A percentile compares a stretch with the other conserved stretches of the same genome.
Conservation (phyloP, 305 asterid species). For the Fraxinus baroniana region DNA sequence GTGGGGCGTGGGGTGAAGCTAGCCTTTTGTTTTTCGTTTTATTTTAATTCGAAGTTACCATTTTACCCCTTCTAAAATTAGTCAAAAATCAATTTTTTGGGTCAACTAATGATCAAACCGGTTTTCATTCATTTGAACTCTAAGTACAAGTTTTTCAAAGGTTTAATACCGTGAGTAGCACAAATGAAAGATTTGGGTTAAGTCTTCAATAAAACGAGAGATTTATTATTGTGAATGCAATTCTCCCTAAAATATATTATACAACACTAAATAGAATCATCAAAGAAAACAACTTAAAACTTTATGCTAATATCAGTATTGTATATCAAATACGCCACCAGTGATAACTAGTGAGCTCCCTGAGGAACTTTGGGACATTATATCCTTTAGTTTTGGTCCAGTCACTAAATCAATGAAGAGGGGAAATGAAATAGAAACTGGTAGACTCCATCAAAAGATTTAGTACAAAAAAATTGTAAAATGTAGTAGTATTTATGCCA, state of each 20-base stretch:
- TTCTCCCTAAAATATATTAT: neutral
- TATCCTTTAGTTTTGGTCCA: neutral
- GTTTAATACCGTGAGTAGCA: no score
- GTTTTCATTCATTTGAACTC: no score
- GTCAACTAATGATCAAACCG: no score
- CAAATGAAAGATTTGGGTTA: no score
- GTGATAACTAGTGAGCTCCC: neutral
- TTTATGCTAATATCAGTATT: neutral
- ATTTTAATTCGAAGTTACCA: no score
- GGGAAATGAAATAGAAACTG: neutral
- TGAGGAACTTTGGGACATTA: neutral
- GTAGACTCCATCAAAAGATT: neutral
- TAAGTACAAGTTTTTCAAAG: no score
- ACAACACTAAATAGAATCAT: neutral
- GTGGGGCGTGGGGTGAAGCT: no score
- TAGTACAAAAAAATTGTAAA: neutral
- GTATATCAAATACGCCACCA: neutral
- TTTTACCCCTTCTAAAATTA: no score
- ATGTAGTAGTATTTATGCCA: conserved; percentile 17
- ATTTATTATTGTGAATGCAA: no score
- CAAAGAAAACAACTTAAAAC: neutral
- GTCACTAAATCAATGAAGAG: neutral
- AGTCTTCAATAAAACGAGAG: no score
- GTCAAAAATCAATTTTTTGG: no score
- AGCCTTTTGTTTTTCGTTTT: no score